phyloP scores from a whole-genome alignment of 1,284 basidiomycete genomes.

The Ustilago esculenta region DNA sequence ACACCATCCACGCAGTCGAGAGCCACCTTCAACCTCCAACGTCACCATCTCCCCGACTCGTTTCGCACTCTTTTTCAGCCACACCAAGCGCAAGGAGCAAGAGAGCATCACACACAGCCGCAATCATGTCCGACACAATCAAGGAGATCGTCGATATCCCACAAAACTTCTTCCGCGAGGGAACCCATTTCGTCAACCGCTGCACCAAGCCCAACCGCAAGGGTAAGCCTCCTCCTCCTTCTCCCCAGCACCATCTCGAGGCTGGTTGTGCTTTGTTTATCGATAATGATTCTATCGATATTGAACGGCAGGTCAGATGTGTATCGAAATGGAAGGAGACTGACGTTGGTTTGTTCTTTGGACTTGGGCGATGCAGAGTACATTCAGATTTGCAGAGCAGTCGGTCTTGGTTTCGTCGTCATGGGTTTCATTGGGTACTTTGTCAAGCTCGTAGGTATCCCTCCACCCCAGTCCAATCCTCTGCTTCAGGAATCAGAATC shows the following conservation, averaged over 20 bases:
- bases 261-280: too few relatives aligned
- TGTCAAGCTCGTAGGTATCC: constrained; percentile 62
- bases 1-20: background rate
- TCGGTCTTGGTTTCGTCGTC: constrained; percentile 65
- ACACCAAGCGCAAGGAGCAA: constrained; percentile 1
- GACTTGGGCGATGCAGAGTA: constrained; percentile 49
- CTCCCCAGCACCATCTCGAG: too few relatives aligned
- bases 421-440: constrained; percentile 68
- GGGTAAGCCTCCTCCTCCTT: constrained; percentile 72
- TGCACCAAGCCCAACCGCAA: constrained; percentile 97
- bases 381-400: constrained; percentile 66
- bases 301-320: too few relatives aligned
- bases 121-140: constrained; percentile 83
- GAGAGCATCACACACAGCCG: too few relatives aligned
- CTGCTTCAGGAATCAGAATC: too few relatives aligned
- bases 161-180: constrained; percentile 89
- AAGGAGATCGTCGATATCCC: constrained; percentile 91
- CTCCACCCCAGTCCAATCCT: too few relatives aligned
- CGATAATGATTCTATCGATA: too few relatives aligned
- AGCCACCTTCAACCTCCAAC: background rate
- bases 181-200: constrained; percentile 92
- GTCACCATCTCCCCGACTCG: background rate
- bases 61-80: background rate
- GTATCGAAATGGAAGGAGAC: too few relatives aligned
- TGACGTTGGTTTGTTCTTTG: background rate